A percentile compares a stretch with the other conserved stretches of the same genome.
phyloP scores from a whole-genome alignment of 192 early-diverging fungal species.

The Linnemannia schmuckeri region DNA sequence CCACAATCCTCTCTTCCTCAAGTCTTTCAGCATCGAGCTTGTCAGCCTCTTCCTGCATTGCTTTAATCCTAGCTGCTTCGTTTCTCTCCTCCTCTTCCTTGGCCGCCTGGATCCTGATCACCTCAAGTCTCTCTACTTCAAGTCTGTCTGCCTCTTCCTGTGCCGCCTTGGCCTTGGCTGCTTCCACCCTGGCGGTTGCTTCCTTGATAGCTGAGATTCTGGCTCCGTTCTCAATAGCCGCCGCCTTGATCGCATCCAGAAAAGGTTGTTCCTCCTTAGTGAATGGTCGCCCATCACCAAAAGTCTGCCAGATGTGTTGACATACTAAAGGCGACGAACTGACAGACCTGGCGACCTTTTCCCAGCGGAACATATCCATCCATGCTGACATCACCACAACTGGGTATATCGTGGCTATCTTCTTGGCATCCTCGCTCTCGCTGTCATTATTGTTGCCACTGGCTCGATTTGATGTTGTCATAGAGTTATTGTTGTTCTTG shows the following conservation, averaged over 20 bases:
- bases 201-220: not conserved
- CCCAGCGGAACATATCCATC: not conserved
- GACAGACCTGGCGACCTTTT: not conserved
- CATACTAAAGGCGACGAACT: not conserved
- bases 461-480: not conserved
- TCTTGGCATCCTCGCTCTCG: not conserved
- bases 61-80: not conserved
- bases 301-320: slow-evolving; percentile 14
- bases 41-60: not conserved
- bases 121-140: not conserved
- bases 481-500: not conserved
- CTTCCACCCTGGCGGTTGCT: not conserved
- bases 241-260: not conserved
- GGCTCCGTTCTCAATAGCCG: not conserved
- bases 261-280: not conserved
- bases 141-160: not conserved
- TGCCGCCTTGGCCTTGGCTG: not conserved
- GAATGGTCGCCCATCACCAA: slow-evolving; percentile 23
- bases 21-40: not conserved
- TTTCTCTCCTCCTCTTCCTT: not conserved
- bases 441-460: not conserved
- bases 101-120: not conserved
- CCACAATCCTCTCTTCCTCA: not conserved
- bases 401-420: not conserved
- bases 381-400: not conserved